Evolutionary conservation across 2,329 filamentous ascomycete species (phyloP).

Genomic region (Stachybotrys chartarum): DNA sequence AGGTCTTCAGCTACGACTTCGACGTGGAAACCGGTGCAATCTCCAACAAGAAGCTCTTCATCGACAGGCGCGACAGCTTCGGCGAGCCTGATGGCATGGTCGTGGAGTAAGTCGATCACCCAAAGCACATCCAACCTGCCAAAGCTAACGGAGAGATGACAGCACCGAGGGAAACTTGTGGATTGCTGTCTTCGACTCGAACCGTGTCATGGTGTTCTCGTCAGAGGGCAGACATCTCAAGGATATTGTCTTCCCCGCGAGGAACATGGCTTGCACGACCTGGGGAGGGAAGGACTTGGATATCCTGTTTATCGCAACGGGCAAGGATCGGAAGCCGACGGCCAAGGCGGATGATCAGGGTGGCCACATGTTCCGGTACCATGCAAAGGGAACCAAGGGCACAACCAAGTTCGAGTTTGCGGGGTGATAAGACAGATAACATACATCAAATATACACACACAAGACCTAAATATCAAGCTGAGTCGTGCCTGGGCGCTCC

Average conservation of each 20-base stretch:
- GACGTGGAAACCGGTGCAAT: conserved; percentile 4
- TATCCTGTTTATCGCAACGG: not conserved
- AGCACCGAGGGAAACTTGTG: not conserved
- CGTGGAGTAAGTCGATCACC: not conserved
- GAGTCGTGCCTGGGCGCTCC: not conserved
- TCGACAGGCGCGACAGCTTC: not conserved
- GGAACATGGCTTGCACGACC: not conserved
- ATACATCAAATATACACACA: too few relatives aligned
- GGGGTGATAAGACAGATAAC: not conserved
- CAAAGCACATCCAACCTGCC: not conserved
- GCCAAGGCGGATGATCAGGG: not conserved
- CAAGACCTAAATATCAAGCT: not conserved
- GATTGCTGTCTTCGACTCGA: not conserved
- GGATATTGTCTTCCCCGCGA: not conserved
- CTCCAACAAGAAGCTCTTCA: conserved; percentile 4
- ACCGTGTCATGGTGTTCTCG: not conserved
- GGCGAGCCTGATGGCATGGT: not conserved
- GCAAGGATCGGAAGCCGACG: not conserved
- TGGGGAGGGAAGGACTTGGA: not conserved
- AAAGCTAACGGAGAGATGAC: not conserved
- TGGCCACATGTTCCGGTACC: not conserved
- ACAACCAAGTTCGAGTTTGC: not conserved
- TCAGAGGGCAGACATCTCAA: not conserved
- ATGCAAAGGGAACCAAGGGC: not conserved
- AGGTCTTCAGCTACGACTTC: conserved; percentile 7